Conservation (phyloP, 495 filamentous ascomycete species). For the Lindgomyces ingoldianus region DNA sequence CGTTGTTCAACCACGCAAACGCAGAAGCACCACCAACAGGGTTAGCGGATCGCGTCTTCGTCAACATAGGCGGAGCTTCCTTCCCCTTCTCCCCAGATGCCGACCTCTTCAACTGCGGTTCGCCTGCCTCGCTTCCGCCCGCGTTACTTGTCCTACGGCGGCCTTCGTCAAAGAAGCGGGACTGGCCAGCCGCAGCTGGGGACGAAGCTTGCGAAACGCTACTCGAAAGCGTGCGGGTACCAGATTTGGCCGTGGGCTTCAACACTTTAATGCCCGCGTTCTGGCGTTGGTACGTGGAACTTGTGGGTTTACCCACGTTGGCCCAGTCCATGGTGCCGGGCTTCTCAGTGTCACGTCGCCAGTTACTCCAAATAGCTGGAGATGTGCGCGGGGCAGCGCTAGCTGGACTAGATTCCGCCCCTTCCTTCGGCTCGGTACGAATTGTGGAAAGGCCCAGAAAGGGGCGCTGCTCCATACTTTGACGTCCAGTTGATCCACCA, state of each 20-base stretch:
- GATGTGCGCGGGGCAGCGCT: slow-evolving; percentile 38
- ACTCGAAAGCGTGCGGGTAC: slow-evolving; percentile 39
- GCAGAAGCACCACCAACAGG: slow-evolving; percentile 91
- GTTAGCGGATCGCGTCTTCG: slow-evolving; percentile 62
- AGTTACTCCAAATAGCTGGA: slow-evolving; percentile 48
- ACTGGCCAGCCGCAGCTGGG: slow-evolving; percentile 36
- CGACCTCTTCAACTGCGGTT: slow-evolving; percentile 20
- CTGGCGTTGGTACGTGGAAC: slow-evolving; percentile 42
- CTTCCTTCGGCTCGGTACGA: slow-evolving; percentile 29
- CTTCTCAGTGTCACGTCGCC: slow-evolving; percentile 43
- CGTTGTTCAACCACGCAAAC: slow-evolving; percentile 84
- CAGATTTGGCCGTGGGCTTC: slow-evolving; percentile 39
- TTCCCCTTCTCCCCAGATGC: slow-evolving; percentile 41
- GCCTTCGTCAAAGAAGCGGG: slow-evolving; percentile 48
- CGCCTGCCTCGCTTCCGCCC: slow-evolving; percentile 10
- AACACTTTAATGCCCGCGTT: slow-evolving; percentile 50
- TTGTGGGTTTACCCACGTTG: slow-evolving; percentile 35
- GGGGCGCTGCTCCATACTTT: slow-evolving; percentile 31
- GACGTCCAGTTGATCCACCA: slow-evolving; percentile 22
- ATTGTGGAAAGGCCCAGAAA: slow-evolving; percentile 17
- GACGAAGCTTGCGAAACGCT: slow-evolving; percentile 21
- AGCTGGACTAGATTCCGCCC: slow-evolving; percentile 31
- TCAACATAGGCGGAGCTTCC: slow-evolving; percentile 49
- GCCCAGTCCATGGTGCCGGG: slow-evolving; percentile 44
- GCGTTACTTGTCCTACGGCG: slow-evolving; percentile 32